Evolutionary conservation across 169 alveolate genomes (phyloP).

Genomic region (Cytauxzoon felis): DNA sequence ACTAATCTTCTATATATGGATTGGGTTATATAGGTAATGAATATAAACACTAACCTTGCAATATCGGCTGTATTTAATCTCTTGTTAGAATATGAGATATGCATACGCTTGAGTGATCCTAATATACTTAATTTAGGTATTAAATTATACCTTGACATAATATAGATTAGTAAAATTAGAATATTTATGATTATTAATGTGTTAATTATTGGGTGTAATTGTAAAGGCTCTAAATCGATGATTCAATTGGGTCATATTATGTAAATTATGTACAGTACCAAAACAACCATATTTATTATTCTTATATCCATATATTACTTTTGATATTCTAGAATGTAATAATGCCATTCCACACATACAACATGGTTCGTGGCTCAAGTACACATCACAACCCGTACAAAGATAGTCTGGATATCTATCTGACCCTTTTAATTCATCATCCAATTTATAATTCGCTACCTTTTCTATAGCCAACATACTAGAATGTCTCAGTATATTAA

Average conservation of each 20-base stretch:
- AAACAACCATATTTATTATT: conserved; percentile 71
- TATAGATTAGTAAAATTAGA: conserved; percentile 1
- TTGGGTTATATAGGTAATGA: neutral
- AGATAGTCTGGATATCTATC: conserved; percentile 66
- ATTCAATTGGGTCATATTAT: conserved; percentile 67
- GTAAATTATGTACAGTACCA: conserved; percentile 72
- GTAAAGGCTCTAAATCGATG: conserved; percentile 76
- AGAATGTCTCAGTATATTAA: conserved; percentile 73
- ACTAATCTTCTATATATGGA: conserved; percentile 58
- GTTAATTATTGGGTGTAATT: conserved; percentile 8
- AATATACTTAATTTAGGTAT: conserved; percentile 43
- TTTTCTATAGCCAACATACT: conserved; percentile 72
- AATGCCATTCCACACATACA: conserved; percentile 96
- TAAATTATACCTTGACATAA: conserved; percentile 43
- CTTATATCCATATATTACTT: conserved; percentile 75
- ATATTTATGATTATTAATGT: neutral
- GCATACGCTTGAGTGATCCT: conserved; percentile 52
- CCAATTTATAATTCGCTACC: conserved; percentile 47
- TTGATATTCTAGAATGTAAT: conserved; percentile 87
- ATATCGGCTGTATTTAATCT: conserved; percentile 61
- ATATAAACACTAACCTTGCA: conserved; percentile 38
- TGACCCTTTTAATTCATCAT: conserved; percentile 20
- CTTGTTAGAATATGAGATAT: conserved; percentile 56
- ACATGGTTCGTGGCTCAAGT: conserved; percentile 89
- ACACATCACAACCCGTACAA: conserved; percentile 80